Base-by-base conservation (phyloP, 306 rosid species). In the Oxytropis ochrocephala region DNA sequence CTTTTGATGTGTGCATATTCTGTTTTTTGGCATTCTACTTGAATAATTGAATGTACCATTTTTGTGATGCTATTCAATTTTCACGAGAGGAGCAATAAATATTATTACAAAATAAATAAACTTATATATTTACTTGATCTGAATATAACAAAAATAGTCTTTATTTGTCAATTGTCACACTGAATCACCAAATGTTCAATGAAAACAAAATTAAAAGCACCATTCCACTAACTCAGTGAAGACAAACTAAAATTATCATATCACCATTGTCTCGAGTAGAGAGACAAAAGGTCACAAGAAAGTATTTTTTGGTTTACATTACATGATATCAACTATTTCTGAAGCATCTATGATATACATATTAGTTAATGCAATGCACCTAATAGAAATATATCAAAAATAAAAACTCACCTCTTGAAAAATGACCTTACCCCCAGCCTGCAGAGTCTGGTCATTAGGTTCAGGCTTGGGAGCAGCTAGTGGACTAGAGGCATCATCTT, bases 401-500 rank as follows among this genome's bases (percentile, higher is more conserved):
- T 69, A 63, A 70, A 75, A 18, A 38, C 82, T 72, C 63, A 94
- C 99, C 89, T 85, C 96, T 27, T 70, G 95, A 52, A 84, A 82
- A 39, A 73, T 65, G 75, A 67, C 57, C 71, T 86, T 75, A 67
- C 76, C 89, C 85, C 89, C 89, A 56, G 80, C 78, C 78, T 82
- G 95, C 73, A 84, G 73, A 41, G 62, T 73, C 41, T 84, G 97
- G 55, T 91, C 92, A 47, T 85, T 89, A 47, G 97, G 99, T 86
- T 94, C 97, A 11, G 89, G 82, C 67, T 91, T 91, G 11, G 83
- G 86, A 5, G 78, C 80, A 65, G 78, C 89, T 80, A 94, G 87
- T 7, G 96, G 97, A 76, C 99, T 94, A 70, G 87, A 84, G 77
- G 99, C 99, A 73, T 94, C 99, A 83, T 94, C 99, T 75, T 94